phyloP scores from a whole-genome alignment of 2,329 filamentous ascomycete genomes.

The Aspergillus costaricaensis region DNA sequence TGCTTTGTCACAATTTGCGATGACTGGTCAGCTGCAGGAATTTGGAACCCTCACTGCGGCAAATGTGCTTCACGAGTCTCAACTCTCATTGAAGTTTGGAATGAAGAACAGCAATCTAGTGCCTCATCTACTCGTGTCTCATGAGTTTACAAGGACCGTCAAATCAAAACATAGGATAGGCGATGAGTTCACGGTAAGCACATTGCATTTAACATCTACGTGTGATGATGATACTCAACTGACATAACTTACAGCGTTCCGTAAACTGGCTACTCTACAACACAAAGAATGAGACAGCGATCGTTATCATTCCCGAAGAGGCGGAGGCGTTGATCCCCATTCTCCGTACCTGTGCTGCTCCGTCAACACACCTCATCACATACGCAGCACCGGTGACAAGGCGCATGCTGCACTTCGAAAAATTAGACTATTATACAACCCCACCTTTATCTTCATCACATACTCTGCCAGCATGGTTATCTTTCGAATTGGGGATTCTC shows the following conservation, averaged over 20 bases:
- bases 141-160: constrained; percentile 17
- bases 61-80: constrained; percentile 5
- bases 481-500: constrained; percentile 61
- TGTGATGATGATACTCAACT: not conserved
- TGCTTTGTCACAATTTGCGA: constrained; percentile 39
- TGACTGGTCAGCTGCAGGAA: not conserved
- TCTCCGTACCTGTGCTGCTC: constrained; percentile 29
- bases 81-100: constrained; percentile 12
- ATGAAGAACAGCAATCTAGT: constrained; percentile 5
- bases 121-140: constrained; percentile 13
- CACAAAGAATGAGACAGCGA: constrained; percentile 45
- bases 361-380: constrained; percentile 50
- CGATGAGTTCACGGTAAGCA: constrained; percentile 17
- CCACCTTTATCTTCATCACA: constrained; percentile 49
- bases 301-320: constrained; percentile 66
- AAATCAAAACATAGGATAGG: constrained; percentile 8
- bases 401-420: constrained; percentile 62
- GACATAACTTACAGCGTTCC: constrained; percentile 6
- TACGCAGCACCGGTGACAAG: constrained; percentile 64
- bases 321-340: constrained; percentile 57
- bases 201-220: not conserved
- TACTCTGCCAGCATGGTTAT: constrained; percentile 55
- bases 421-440: constrained; percentile 54
- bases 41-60: constrained; percentile 8
- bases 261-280: constrained; percentile 67